A percentile compares a stretch with the other conserved stretches of the same genome.
Conservation (phyloP, 2,329 filamentous ascomycete species). For the Alternaria atra region DNA sequence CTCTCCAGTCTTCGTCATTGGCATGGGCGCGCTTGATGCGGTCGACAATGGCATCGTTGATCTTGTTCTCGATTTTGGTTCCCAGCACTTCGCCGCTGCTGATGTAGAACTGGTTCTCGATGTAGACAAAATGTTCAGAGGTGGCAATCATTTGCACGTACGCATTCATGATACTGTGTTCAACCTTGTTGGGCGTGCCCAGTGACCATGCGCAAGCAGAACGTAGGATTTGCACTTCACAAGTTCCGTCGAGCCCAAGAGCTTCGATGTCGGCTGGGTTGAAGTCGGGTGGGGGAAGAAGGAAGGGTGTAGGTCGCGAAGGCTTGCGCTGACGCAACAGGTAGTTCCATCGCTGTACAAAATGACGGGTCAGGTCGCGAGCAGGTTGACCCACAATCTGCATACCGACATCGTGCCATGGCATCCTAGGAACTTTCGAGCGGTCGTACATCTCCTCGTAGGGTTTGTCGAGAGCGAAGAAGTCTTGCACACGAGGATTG, state of each 20-base stretch:
- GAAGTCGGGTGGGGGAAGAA: slow-evolving; percentile 93
- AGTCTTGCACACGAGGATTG: slow-evolving; percentile 94
- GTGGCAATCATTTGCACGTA: slow-evolving; percentile 95
- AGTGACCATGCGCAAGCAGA: slow-evolving; percentile 93
- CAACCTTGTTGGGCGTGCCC: slow-evolving; percentile 81
- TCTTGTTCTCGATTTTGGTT: slow-evolving; percentile 88
- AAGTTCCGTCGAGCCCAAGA: slow-evolving; percentile 89
- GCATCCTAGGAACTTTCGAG: slow-evolving; percentile 88
- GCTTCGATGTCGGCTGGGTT: slow-evolving; percentile 84
- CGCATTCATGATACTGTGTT: slow-evolving; percentile 95
- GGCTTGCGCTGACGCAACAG: slow-evolving; percentile 91
- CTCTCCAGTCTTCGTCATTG: slow-evolving; percentile 89
- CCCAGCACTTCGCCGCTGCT: slow-evolving; percentile 89
- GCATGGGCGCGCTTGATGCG: slow-evolving; percentile 85
- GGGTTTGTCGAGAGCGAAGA: slow-evolving; percentile 89
- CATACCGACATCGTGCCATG: slow-evolving; percentile 98
- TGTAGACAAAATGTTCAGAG: slow-evolving; percentile 97
- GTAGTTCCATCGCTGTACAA: slow-evolving; percentile 98
- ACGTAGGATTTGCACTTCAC: slow-evolving; percentile 93
- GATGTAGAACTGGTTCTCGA: slow-evolving; percentile 99
- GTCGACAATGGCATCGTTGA: slow-evolving; percentile 92
- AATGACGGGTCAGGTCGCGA: slow-evolving; percentile 91
- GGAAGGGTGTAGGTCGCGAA: slow-evolving; percentile 89
- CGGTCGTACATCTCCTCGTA: slow-evolving; percentile 99
- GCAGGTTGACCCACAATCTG: slow-evolving; percentile 96